Conservation (phyloP, 2,329 filamentous ascomycete genomes). For the Apiospora koreana region DNA sequence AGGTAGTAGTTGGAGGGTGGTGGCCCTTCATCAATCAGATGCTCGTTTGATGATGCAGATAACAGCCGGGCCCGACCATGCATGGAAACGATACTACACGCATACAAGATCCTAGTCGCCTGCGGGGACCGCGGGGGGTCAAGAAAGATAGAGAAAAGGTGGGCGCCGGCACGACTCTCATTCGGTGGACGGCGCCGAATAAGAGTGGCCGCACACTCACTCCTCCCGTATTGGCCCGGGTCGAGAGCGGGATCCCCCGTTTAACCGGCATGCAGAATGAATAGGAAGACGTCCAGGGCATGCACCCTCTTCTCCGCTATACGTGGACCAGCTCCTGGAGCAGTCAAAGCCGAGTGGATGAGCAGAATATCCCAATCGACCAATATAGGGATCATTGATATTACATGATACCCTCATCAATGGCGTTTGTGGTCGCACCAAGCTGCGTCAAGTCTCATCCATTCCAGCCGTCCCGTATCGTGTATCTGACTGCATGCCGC, state of each 20-base stretch:
- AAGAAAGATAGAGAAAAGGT: neutral
- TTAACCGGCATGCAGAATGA: neutral
- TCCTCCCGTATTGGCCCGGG: neutral
- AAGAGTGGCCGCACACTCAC: neutral
- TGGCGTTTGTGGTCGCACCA: neutral
- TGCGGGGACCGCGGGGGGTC: neutral
- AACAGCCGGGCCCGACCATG: neutral
- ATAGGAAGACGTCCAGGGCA: neutral
- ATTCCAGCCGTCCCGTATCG: neutral
- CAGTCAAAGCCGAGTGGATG: neutral
- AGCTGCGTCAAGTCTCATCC: neutral
- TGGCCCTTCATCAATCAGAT: neutral
- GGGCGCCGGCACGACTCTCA: neutral
- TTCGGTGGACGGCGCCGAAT: conserved; percentile 6
- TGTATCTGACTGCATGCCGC: neutral
- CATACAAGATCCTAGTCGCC: neutral
- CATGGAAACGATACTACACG: neutral
- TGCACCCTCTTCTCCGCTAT: neutral
- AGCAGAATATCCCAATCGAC: neutral
- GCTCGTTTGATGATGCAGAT: neutral
- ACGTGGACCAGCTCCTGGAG: neutral
- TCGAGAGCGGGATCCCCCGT: neutral
- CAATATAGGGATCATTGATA: too few species aligned
- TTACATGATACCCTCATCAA: neutral
- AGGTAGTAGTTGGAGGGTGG: neutral